Evolutionary conservation across 2,329 filamentous ascomycete species (phyloP).

Genomic region (Epichloe hybrida): DNA sequence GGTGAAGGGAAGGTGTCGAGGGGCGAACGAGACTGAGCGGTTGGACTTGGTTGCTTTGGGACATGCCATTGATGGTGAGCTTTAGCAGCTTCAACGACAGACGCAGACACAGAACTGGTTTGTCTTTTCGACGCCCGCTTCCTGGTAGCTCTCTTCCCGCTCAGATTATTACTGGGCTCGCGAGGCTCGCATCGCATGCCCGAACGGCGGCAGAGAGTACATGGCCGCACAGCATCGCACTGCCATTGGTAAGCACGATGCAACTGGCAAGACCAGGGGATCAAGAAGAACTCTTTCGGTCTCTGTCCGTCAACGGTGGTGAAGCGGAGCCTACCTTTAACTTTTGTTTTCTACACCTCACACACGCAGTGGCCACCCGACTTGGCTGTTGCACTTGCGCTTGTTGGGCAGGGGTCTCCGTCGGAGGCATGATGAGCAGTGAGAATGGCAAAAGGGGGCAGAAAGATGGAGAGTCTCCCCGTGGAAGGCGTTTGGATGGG

Average conservation of each 20-base stretch:
- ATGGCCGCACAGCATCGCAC: slow-evolving; percentile 2
- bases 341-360: slow-evolving; percentile 3
- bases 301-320: not conserved
- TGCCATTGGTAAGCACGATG: not conserved
- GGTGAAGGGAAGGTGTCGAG: not conserved
- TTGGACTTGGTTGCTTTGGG: not conserved
- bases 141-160: not conserved
- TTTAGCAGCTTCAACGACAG: not conserved
- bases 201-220: slow-evolving; percentile 2
- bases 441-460: no score
- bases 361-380: slow-evolving; percentile 1
- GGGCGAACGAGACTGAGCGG: not conserved
- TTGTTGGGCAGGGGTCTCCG: not conserved
- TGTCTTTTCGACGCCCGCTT: not conserved
- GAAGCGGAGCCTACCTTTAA: slow-evolving; percentile 1
- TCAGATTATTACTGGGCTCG: not conserved
- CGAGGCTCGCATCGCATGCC: slow-evolving; percentile 2
- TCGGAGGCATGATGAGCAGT: not conserved
- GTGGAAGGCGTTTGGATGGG: not conserved
- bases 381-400: not conserved
- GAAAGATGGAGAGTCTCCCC: no score
- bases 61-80: not conserved
- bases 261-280: not conserved
- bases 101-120: not conserved
- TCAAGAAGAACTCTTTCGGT: not conserved